phyloP scores from a whole-genome alignment of 106 monocot genomes.

The Platanthera zijinensis region DNA sequence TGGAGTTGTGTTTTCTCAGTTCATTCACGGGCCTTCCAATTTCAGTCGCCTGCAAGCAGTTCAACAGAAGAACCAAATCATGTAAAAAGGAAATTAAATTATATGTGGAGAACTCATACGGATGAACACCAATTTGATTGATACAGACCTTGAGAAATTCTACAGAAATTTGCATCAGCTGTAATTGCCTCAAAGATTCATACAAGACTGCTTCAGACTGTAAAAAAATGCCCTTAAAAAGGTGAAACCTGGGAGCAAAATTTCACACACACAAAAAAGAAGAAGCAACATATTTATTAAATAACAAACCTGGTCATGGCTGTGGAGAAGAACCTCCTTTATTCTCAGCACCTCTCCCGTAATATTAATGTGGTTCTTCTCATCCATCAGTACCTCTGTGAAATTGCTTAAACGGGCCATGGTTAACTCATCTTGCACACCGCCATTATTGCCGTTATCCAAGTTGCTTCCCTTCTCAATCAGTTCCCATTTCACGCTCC shows the following conservation, averaged over 20 bases:
- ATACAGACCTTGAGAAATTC: constrained; percentile 15
- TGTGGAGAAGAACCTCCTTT: constrained; percentile 41
- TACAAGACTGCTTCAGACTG: constrained; percentile 68
- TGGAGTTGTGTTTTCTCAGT: constrained; percentile 61
- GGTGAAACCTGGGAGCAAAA: not conserved
- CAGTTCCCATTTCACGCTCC: constrained; percentile 6
- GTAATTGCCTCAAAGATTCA: constrained; percentile 72
- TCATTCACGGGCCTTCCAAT: constrained; percentile 72
- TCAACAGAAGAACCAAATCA: not conserved
- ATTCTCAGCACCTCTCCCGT: constrained; percentile 68
- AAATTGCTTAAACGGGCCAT: constrained; percentile 26
- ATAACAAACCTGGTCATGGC: constrained; percentile 52
- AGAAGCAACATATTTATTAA: not conserved
- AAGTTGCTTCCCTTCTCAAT: constrained; percentile 32
- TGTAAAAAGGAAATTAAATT: not conserved
- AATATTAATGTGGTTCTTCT: constrained; percentile 30
- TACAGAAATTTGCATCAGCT: constrained; percentile 65
- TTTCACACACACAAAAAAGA: not conserved
- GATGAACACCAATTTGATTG: not conserved
- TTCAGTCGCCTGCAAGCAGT: constrained; percentile 64
- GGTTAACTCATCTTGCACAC: constrained; percentile 13
- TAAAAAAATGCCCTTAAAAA: not conserved
- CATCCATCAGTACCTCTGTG: constrained; percentile 62
- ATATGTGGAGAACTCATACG: not conserved
- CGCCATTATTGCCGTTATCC: constrained; percentile 18